phyloP scores from a whole-genome alignment of 2,329 filamentous ascomycete species.

The Myrmaecium sp. region DNA sequence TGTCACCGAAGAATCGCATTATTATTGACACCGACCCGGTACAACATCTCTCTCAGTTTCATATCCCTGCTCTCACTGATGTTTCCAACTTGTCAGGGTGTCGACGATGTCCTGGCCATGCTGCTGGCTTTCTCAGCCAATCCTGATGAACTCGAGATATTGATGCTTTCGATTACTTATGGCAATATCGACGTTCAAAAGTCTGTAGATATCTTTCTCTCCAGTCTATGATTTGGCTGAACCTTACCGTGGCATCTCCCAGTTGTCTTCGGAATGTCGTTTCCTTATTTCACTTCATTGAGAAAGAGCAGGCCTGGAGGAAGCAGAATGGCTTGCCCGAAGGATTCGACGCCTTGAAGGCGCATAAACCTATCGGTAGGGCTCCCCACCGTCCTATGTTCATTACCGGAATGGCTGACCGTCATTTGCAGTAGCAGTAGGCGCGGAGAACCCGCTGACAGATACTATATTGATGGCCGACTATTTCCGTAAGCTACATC shows the following conservation, averaged over 20 bases:
- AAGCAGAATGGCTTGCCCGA: constrained; percentile 46
- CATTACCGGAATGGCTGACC: neutral
- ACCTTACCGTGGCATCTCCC: no score
- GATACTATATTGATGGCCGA: constrained; percentile 53
- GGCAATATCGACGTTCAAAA: constrained; percentile 81
- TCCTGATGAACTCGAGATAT: constrained; percentile 69
- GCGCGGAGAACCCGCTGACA: constrained; percentile 69
- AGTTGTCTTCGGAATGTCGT: constrained; percentile 81
- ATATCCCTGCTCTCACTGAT: constrained; percentile 1
- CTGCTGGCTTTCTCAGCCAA: constrained; percentile 69
- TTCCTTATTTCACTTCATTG: constrained; percentile 78
- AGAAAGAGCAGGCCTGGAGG: constrained; percentile 77
- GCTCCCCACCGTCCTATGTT: neutral
- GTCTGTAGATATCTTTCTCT: constrained; percentile 28
- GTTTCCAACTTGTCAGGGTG: constrained; percentile 33
- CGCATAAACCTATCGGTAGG: constrained; percentile 50
- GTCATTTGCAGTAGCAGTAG: constrained; percentile 48
- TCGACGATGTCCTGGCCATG: constrained; percentile 82
- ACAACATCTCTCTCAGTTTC: constrained; percentile 12
- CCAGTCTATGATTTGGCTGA: neutral
- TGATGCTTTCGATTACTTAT: constrained; percentile 78
- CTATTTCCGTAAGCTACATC: constrained; percentile 57
- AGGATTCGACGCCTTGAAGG: constrained; percentile 57
- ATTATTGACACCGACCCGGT: constrained; percentile 97
- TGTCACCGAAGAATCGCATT: constrained; percentile 38